Base-by-base conservation (phyloP, 2,329 filamentous ascomycete species). In the Fusarium xylarioides region DNA sequence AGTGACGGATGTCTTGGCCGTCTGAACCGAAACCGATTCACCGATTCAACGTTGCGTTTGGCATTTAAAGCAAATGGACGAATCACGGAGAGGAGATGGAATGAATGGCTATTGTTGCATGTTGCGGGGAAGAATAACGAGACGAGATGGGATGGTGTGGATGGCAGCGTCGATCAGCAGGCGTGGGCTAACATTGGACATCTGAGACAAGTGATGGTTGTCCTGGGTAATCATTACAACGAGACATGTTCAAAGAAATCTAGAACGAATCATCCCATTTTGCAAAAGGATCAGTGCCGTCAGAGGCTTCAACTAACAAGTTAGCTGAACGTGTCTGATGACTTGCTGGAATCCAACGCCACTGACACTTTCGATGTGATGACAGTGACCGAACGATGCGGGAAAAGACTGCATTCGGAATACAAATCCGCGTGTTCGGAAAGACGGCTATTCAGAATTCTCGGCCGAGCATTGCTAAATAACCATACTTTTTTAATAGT, bases 281-380 rank as follows among this genome's bases (percentile, higher is more conserved):
- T 54, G n/a, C 47, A 49, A 34, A 37, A 42, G n/a, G 26, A 26
- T n/a, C 12, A 46, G 49, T 52, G 49, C 49, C 47, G 43, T 54
- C 58, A 66, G 52, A 65, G 34, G 46, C 44, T 54, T 40, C 11
- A 46, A 58, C 46, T 49, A 63, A 38, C 32, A 35, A 26, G 42
- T 28, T 44, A 50, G 49, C 34, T 63, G 38, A 23, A 60, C 42
- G 32, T 19, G 57, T 44, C 63, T 49, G 63, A 60, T 68, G 66
- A 69, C 66, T 42, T 37, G 30, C 50, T 58, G 69, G 70, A 72
- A 71, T 67, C 65, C 49, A 63, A 55, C 68, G 65, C 66, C 46
- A 69, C 66, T 46, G 16, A 14, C 43, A 50, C 15, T 49, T 44
- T 34, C 15, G 8, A 32, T 34, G 9, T 34, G 21, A 35, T 50